Conservation (phyloP, 305 asterid genomes). For the Fraxinus sp. region DNA sequence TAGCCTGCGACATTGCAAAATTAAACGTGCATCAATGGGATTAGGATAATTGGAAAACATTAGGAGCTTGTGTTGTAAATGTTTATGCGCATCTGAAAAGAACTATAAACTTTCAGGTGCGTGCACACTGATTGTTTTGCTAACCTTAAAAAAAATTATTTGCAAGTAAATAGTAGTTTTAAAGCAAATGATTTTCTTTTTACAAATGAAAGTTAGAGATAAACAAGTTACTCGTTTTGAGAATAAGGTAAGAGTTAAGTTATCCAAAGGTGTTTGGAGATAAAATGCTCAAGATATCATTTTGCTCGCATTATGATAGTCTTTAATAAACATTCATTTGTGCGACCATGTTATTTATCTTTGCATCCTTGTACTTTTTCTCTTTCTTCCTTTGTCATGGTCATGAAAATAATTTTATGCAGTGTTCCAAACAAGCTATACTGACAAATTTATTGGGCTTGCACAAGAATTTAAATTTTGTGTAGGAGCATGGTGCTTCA, state of each 20-base stretch:
- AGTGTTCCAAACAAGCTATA: neutral
- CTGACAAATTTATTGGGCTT: neutral
- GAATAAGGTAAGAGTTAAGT: neutral
- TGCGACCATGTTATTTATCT: too few relatives aligned
- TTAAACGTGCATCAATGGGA: neutral
- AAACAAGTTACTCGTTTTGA: neutral
- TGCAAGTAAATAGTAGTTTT: neutral
- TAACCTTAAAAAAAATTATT: neutral
- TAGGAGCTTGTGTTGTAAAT: neutral
- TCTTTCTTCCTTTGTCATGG: neutral
- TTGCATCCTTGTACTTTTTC: neutral
- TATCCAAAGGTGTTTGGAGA: neutral
- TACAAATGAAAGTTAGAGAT: neutral
- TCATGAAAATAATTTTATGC: neutral
- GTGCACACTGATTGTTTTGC: neutral
- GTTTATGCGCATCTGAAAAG: neutral
- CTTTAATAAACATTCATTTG: neutral
- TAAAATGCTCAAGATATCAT: neutral
- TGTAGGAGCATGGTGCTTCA: neutral
- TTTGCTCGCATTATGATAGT: neutral
- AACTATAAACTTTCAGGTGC: neutral
- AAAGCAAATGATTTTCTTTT: neutral
- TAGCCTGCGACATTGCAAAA: neutral
- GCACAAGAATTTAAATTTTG: neutral
- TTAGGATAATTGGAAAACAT: neutral